Conservation (phyloP, 1,284 basidiomycete genomes). For the Schizopora paradoxa region DNA sequence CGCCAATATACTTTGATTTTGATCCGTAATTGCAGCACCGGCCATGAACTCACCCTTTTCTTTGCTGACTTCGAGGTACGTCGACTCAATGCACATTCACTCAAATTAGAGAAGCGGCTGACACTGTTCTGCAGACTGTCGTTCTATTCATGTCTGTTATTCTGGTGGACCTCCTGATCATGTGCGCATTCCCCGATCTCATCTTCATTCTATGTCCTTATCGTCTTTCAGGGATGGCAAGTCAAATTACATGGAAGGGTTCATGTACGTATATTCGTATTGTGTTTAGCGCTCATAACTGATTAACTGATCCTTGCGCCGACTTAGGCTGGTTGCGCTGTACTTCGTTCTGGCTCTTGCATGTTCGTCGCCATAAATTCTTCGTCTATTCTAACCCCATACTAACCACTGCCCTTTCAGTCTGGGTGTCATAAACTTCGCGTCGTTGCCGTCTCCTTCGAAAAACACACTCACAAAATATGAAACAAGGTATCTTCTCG, state of each 20-base stretch:
- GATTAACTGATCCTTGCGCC: background rate
- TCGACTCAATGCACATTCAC: slow-evolving; percentile 1
- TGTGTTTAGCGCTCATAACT: background rate
- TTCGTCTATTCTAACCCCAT: background rate
- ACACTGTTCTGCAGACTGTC: slow-evolving; percentile 56
- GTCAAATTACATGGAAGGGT: slow-evolving; percentile 84
- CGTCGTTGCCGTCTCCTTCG: background rate
- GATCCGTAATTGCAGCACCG: slow-evolving; percentile 39
- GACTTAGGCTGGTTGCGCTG: slow-evolving; percentile 39
- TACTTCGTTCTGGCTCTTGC: slow-evolving; percentile 43
- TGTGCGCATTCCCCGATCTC: slow-evolving; percentile 40
- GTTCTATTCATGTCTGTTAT: slow-evolving; percentile 81
- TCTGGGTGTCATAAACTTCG: slow-evolving; percentile 15
- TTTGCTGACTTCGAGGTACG: slow-evolving; percentile 75
- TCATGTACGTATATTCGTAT: slow-evolving; percentile 42
- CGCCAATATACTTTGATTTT: slow-evolving; percentile 15
- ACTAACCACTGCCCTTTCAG: background rate
- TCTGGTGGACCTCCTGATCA: slow-evolving; percentile 74
- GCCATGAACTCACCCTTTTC: slow-evolving; percentile 77
- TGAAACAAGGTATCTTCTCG: no score
- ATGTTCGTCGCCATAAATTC: slow-evolving; percentile 20
- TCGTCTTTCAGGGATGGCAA: slow-evolving; percentile 57
- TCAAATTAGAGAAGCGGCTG: slow-evolving; percentile 12
- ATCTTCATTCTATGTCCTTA: slow-evolving; percentile 1
- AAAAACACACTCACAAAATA: no score